Base-by-base conservation (phyloP, 2,329 filamentous ascomycete genomes). In the Sporothrix variecibatus region DNA sequence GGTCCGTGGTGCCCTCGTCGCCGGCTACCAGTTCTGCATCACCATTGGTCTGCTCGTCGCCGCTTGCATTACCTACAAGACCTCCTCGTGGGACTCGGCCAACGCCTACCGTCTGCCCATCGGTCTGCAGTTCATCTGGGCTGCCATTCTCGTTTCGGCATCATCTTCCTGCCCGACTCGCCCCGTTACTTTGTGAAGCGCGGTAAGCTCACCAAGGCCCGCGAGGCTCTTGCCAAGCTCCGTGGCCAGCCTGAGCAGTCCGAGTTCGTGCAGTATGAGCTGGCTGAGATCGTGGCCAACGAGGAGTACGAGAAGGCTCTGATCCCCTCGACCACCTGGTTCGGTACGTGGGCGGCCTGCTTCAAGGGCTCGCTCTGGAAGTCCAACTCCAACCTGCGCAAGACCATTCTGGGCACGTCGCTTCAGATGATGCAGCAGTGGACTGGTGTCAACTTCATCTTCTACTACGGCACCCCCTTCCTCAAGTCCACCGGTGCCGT, bases 391-490 rank as follows among this genome's bases (percentile, higher is more conserved):
- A 94, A 90, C 86, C 81, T 93, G 73, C 91, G 92, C 79, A 89
- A 90, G 77, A 92, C 91, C 31, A 89, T 93, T 75, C 86, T 94
- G 60, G 92, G 92, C 79, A 92, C 89, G 60, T 91, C 90, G 40
- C 86, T 93, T 46, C 92, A 94, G 86, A 93, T 93, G 91, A 93
- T 93, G 91, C 92, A 93, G 83, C 91, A 93, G 83, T 89, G 86
- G 86, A 95, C 93, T 38, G 93, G 94, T 86, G 92, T 97, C 84
- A 97, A 97, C 88, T 97, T 77, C 84, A 93, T 96, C 87, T 96
- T 95, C 86, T 93, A 94, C 86, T 94, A 91, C 85, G 94, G 93
- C 46, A 94, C 93, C 43, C 90, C 92, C 75, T 97, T 97, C 90
- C 93, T 97, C 85, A 84, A 92, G 83, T 90, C 91, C 34, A 91